Evolutionary conservation across 805 yeast species (phyloP).

Genomic region (Metschnikowia santaceciliae): DNA sequence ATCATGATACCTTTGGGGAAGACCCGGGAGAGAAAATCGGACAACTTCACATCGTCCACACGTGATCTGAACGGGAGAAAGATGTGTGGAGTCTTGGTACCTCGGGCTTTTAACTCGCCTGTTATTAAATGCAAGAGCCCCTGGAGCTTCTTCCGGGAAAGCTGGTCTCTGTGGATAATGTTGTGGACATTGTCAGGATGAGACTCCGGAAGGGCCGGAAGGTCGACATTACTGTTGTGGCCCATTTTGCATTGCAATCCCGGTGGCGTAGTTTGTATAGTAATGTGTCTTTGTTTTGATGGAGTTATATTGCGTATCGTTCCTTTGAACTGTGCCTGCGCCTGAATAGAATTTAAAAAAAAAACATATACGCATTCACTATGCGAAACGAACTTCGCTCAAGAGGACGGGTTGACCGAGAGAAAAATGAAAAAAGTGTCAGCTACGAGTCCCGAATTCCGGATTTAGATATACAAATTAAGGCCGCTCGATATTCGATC

Average conservation of each 20-base stretch:
- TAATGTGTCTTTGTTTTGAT: background rate
- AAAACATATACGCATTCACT: background rate
- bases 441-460: background rate
- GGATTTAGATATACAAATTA: background rate
- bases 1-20: conserved; percentile 56
- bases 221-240: conserved; percentile 10
- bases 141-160: conserved; percentile 63
- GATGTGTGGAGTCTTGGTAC: conserved; percentile 63
- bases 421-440: background rate
- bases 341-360: background rate
- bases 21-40: conserved; percentile 51
- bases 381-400: background rate
- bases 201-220: conserved; percentile 14
- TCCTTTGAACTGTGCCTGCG: conserved; percentile 2
- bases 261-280: background rate
- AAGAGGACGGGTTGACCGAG: no score
- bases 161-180: conserved; percentile 29
- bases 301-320: background rate
- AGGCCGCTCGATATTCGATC: background rate
- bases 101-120: conserved; percentile 59
- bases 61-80: conserved; percentile 76
- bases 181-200: conserved; percentile 8
- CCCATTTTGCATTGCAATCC: conserved; percentile 2
- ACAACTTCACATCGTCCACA: conserved; percentile 56
- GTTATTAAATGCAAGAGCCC: conserved; percentile 68